These are phyloP conservation scores for Quercus phellos DNA, from an alignment of 331 rosid species.

Conservation along the genomic window DNA sequence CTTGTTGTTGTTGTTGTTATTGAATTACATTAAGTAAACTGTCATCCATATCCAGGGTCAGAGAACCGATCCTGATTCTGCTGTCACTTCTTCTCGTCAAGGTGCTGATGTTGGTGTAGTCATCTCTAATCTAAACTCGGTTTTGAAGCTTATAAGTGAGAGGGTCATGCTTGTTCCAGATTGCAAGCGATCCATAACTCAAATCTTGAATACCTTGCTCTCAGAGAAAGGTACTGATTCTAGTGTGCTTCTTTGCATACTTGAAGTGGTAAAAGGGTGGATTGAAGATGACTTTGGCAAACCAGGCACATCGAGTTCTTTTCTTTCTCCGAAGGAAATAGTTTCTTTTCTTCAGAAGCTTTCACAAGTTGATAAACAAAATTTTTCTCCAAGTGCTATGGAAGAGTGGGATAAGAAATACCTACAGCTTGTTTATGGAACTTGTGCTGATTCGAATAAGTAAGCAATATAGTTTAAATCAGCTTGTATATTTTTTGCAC, in stretches of 20 bases:
- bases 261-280: conserved; percentile 96
- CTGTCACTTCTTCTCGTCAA: conserved; percentile 86
- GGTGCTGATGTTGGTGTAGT: conserved; percentile 78
- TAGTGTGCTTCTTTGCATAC: conserved; percentile 90
- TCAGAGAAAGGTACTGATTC: conserved; percentile 92
- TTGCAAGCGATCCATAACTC: conserved; percentile 79
- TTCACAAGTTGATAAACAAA: conserved; percentile 85
- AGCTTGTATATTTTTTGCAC: background rate
- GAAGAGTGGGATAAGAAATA: conserved; percentile 93
- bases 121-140: conserved; percentile 77
- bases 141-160: conserved; percentile 80
- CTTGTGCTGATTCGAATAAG: conserved; percentile 86
- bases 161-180: conserved; percentile 88
- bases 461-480: conserved; percentile 35
- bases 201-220: conserved; percentile 66
- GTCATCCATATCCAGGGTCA: conserved; percentile 51
- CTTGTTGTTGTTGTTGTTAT: no score
- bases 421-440: conserved; percentile 80
- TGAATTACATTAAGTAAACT: background rate
- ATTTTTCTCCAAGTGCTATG: conserved; percentile 49
- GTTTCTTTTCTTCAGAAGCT: conserved; percentile 94
- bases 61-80: conserved; percentile 82
- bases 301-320: conserved; percentile 69
- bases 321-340: conserved; percentile 79
- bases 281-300: conserved; percentile 78